These are phyloP conservation scores for Mortierella sp. DNA, from an alignment of 371 early-diverging fungal species.

Conservation along the genomic window DNA sequence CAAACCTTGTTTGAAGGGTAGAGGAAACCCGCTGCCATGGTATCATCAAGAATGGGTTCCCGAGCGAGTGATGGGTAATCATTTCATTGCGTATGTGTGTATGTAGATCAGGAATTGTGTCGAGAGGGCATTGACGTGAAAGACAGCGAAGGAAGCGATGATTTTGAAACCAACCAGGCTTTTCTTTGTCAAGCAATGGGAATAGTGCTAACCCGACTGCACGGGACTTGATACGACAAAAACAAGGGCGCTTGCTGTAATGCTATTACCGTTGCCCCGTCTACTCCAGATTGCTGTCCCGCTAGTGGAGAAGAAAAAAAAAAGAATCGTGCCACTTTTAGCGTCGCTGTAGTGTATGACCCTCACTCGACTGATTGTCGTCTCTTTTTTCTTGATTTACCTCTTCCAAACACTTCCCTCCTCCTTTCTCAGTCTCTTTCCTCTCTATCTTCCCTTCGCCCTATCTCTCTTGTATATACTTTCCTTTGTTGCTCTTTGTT, in stretches of 20 bases:
- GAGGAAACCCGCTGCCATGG: too few relatives aligned
- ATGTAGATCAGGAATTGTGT: neutral
- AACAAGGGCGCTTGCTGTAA: neutral
- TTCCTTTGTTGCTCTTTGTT: neutral
- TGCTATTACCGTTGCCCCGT: too few relatives aligned
- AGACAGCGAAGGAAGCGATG: neutral
- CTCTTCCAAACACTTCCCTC: neutral
- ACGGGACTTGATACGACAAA: neutral
- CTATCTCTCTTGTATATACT: neutral
- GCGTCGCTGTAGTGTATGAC: neutral
- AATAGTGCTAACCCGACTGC: too few relatives aligned
- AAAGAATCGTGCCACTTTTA: neutral
- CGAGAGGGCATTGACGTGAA: neutral
- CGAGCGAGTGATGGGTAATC: neutral
- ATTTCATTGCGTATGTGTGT: neutral
- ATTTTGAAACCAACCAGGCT: slow-evolving; percentile 28
- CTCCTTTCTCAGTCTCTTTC: neutral
- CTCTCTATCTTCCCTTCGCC: slow-evolving; percentile 9
- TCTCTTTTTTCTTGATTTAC: neutral
- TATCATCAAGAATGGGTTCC: neutral
- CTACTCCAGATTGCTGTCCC: too few relatives aligned
- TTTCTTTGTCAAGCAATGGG: neutral
- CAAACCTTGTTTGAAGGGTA: too few relatives aligned
- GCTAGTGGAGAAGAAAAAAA: too few relatives aligned
- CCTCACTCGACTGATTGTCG: neutral